Evolutionary conservation across 768 basidiomycete genomes (phyloP).

Genomic region (Podaxis carcinomalis): DNA sequence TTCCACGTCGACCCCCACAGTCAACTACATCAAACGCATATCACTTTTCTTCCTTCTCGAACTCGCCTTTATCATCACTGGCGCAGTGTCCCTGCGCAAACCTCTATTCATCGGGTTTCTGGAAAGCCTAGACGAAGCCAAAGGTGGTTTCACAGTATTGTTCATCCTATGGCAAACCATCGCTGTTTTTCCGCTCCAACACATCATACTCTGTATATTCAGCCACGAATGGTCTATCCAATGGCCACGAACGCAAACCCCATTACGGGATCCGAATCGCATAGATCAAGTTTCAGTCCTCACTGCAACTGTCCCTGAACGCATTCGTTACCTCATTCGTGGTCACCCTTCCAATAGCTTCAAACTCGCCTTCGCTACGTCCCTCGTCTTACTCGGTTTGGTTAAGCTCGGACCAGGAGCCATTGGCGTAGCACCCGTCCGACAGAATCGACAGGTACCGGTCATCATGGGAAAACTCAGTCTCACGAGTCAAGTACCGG

Average conservation of each 20-base stretch:
- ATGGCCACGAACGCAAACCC: background rate
- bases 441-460: background rate
- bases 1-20: background rate
- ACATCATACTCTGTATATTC: background rate
- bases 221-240: background rate
- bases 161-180: background rate
- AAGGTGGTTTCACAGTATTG: background rate
- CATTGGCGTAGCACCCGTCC: background rate
- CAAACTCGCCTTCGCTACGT: background rate
- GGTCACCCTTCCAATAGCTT: background rate
- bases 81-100: background rate
- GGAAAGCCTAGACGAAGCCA: background rate
- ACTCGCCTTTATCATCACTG: background rate
- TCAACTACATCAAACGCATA: background rate
- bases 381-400: background rate
- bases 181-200: background rate
- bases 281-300: background rate
- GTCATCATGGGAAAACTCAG: background rate
- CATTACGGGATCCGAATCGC: background rate
- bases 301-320: background rate
- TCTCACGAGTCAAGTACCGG: background rate
- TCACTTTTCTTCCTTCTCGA: background rate
- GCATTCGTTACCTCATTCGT: background rate
- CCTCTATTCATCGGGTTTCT: background rate
- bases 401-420: background rate